Evolutionary conservation across 176 grass and related monocot species (phyloP).

Genomic region (Elymus sibiricus): DNA sequence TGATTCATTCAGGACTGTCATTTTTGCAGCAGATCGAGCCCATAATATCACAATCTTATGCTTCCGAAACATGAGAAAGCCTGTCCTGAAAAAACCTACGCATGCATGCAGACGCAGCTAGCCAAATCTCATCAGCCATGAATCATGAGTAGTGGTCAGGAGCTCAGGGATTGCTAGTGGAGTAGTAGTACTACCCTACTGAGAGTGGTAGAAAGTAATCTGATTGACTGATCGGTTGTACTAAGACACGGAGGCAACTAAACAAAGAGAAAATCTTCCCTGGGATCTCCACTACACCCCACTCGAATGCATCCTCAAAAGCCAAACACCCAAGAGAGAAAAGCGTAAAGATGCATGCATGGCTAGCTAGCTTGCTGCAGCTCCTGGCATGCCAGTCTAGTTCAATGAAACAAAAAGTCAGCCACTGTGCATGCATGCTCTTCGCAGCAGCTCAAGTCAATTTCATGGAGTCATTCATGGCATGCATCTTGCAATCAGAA

Average conservation of each 20-base stretch:
- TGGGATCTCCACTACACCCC: conserved; percentile 50
- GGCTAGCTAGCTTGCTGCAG: conserved; percentile 11
- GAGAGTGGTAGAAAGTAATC: conserved; percentile 16
- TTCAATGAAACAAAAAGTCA: conserved; percentile 98
- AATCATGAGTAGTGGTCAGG: conserved; percentile 2
- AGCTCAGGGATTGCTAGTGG: conserved; percentile 17
- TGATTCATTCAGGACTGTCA: conserved; percentile 10
- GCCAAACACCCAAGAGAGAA: conserved; percentile 46
- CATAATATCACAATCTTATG: conserved; percentile 41
- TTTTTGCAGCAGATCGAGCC: conserved; percentile 13
- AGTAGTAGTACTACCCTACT: background rate
- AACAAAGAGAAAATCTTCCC: conserved; percentile 44
- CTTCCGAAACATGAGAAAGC: conserved; percentile 43
- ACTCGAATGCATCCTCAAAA: conserved; percentile 44
- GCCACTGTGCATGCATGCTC: conserved; percentile 43
- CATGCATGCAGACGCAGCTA: conserved; percentile 19
- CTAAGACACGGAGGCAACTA: conserved; percentile 32
- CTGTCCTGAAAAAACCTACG: conserved; percentile 37
- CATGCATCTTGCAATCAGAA: conserved; percentile 22
- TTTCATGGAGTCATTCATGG: conserved; percentile 27
- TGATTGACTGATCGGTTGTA: conserved; percentile 6
- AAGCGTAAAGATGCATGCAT: conserved; percentile 67
- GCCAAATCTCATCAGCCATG: conserved; percentile 37
- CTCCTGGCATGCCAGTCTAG: conserved; percentile 77
- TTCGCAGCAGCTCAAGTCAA: conserved; percentile 34